Percentiles rank a stretch among this genome's conserved stretches.
Evolutionary conservation across 2,329 filamentous ascomycete genomes (phyloP).

Genomic region (Fusarium subtropicale): DNA sequence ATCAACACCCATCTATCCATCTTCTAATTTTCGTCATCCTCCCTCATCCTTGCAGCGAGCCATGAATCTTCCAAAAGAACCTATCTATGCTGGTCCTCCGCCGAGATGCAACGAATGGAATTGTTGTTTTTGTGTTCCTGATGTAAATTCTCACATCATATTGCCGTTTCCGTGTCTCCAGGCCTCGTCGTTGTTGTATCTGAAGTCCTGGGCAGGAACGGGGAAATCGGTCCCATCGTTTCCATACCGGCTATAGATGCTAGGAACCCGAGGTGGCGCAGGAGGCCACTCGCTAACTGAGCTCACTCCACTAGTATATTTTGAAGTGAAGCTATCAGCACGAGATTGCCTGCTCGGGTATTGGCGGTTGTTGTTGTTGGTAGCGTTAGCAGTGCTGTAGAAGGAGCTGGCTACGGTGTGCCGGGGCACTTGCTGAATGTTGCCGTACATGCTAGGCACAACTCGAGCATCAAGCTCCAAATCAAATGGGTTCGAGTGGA

Average conservation of each 20-base stretch:
- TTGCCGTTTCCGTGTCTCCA: constrained; percentile 29
- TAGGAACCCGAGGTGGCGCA: constrained; percentile 21
- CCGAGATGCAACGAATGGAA: constrained; percentile 36
- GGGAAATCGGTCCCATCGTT: constrained; percentile 26
- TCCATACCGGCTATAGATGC: constrained; percentile 29
- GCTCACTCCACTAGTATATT: constrained; percentile 64
- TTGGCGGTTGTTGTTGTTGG: constrained; percentile 47
- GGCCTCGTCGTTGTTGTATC: constrained; percentile 29
- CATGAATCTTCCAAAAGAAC: constrained; percentile 30
- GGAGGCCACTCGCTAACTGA: constrained; percentile 49
- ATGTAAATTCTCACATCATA: constrained; percentile 17
- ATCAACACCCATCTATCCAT: constrained; percentile 39
- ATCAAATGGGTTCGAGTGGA: constrained; percentile 74
- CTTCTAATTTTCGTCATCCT: constrained; percentile 12
- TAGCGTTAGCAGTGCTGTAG: constrained; percentile 33
- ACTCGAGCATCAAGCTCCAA: constrained; percentile 59
- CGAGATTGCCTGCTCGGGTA: constrained; percentile 59
- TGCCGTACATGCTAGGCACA: constrained; percentile 31
- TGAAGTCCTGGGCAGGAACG: constrained; percentile 30
- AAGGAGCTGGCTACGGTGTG: constrained; percentile 42
- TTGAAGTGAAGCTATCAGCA: constrained; percentile 52
- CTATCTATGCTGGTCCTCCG: constrained; percentile 28
- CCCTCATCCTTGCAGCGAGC: constrained; percentile 20
- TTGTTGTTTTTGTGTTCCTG: constrained; percentile 8
- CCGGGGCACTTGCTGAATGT: constrained; percentile 40